Percentiles rank a stretch among this genome's conserved stretches.
Evolutionary conservation across 164 flowering plant species (phyloP).

Genomic region (Chimonanthus salicifolius): DNA sequence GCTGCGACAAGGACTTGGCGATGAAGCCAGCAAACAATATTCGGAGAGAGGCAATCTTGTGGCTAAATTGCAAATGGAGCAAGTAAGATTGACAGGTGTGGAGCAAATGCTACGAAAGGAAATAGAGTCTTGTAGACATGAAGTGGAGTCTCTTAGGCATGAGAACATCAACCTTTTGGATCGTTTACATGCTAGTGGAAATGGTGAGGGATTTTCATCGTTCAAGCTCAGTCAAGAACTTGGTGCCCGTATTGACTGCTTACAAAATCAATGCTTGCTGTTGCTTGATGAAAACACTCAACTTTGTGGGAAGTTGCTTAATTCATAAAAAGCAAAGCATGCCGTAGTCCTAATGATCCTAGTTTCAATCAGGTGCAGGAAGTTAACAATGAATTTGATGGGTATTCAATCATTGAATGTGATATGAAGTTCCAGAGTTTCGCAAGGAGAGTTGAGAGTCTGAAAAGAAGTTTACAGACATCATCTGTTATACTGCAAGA

Average conservation of each 20-base stretch:
- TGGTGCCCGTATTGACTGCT: conserved; percentile 35
- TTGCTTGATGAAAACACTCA: conserved; percentile 49
- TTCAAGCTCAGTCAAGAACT: conserved; percentile 73
- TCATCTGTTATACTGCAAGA: conserved; percentile 50
- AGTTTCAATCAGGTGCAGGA: conserved; percentile 24
- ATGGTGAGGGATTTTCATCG: conserved; percentile 35
- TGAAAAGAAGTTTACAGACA: conserved; percentile 54
- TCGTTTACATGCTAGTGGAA: conserved; percentile 46
- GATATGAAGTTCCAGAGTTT: conserved; percentile 74
- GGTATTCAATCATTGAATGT: conserved; percentile 64
- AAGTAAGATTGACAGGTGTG: conserved; percentile 66
- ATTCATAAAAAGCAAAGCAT: conserved; percentile 37
- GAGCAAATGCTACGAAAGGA: conserved; percentile 77
- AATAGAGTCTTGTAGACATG: conserved; percentile 56
- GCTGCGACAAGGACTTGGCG: conserved; percentile 47
- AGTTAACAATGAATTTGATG: conserved; percentile 35
- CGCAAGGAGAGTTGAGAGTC: conserved; percentile 58
- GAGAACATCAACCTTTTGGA: conserved; percentile 68
- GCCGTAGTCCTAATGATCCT: conserved; percentile 13
- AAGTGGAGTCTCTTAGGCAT: conserved; percentile 69
- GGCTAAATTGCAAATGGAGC: conserved; percentile 60
- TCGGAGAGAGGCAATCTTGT: conserved; percentile 38
- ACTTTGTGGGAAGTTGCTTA: conserved; percentile 54
- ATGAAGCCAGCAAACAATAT: conserved; percentile 36
- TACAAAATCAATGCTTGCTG: conserved; percentile 61